phyloP scores from a whole-genome alignment of 192 early-diverging fungal species.

The Linnemannia hyalina region DNA sequence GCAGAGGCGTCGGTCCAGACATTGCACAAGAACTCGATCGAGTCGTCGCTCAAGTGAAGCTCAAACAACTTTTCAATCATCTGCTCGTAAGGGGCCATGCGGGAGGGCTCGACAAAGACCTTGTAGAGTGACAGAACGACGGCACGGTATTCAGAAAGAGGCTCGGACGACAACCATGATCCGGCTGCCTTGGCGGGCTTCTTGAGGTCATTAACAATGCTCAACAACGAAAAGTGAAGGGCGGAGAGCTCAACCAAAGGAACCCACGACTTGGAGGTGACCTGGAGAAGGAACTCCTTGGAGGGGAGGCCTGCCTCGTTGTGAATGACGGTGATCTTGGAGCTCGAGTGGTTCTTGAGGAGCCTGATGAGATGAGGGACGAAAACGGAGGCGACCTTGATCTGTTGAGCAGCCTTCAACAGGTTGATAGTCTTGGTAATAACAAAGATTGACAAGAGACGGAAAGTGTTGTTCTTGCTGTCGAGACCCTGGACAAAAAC shows the following conservation, averaged over 20 bases:
- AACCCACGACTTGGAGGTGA: constrained; percentile 41
- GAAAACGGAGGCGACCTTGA: constrained; percentile 25
- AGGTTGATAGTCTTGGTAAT: constrained; percentile 48
- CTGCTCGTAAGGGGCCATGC: constrained; percentile 51
- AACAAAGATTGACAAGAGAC: constrained; percentile 56
- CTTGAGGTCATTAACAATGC: constrained; percentile 49
- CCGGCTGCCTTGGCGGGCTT: constrained; percentile 23
- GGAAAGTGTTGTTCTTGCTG: constrained; percentile 28
- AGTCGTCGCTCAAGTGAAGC: constrained; percentile 47
- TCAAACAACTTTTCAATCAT: constrained; percentile 58
- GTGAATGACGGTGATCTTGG: constrained; percentile 13
- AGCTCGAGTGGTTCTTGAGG: constrained; percentile 15
- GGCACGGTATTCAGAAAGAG: constrained; percentile 28
- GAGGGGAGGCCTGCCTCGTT: constrained; percentile 32
- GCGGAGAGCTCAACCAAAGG: constrained; percentile 45
- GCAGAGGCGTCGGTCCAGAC: constrained; percentile 54
- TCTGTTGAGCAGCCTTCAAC: constrained; percentile 24
- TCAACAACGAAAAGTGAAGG: constrained; percentile 50
- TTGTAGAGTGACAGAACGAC: constrained; percentile 48
- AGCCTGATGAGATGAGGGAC: constrained; percentile 34
- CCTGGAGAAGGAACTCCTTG: constrained; percentile 32
- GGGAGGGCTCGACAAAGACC: constrained; percentile 52
- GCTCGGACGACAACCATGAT: constrained; percentile 32
- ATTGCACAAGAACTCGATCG: constrained; percentile 59
- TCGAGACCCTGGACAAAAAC: constrained; percentile 57